Base-by-base conservation (phyloP, 257 asterid genomes). In the Penstemon eatonii region DNA sequence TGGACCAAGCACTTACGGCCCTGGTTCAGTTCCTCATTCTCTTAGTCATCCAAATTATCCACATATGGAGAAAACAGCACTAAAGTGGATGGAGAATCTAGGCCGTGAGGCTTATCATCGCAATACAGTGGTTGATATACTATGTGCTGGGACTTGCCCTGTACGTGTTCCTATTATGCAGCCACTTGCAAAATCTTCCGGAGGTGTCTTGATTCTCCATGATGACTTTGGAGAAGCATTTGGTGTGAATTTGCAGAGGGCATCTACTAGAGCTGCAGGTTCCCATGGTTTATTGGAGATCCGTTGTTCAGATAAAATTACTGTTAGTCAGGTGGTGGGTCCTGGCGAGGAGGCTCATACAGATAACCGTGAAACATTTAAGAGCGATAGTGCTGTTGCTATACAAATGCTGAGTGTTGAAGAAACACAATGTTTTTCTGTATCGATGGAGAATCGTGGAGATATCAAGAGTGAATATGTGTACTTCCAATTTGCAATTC, bases 141-240 rank as follows among this genome's bases (percentile, higher is more conserved):
- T 89, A 62, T 89, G 98, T 73, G 98, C 98, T 58, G 98, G 98
- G 68, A 92, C 96, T 53, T 92, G 98, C 72, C 98, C 98, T 4
- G 84, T 86, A 18, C 86, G 98, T 65, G 89, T 84, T 75, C 89
- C 92, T 71, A 72, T 92, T 51, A 73, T 92, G 73, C 98, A 80
- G 51, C 92, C 96, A 64, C 95, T 92, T 74, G 92, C 98, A 36
- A 89, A 89, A 78, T 85, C 89, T 65, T 86, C 96, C 25, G 98
- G 98, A 50, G 98, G 96, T 68, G 88, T 87, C 65, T 73, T 92
- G 58, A 75, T 89, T 78, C 89, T 89, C 61, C 98, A 92, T 19
- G 98, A 92, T 68, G 98, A 92, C 75, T 92, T 92, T 74, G 98
- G 98, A 54, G 96, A 92, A 83, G 98, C 98, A 56, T 92, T 89